Evolutionary conservation across 2,329 filamentous ascomycete species (phyloP), one percentile per base, ranked within the genome.

Genomic region (Dissoconium aciculare): DNA sequence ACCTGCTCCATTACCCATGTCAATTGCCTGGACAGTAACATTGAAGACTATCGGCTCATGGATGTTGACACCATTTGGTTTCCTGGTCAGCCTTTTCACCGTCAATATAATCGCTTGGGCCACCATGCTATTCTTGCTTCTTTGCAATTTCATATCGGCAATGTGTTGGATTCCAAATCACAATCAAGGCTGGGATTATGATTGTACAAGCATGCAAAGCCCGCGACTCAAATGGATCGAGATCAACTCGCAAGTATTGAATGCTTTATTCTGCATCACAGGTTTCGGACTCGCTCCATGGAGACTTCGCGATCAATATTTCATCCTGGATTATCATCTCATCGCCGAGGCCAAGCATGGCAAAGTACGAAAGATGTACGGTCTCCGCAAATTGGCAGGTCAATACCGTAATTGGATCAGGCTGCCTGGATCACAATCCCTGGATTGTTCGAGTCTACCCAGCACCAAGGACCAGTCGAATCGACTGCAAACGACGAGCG

Each of bases 31-130:
- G 59, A 64, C 59, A 19, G 67, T n/a, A n/a, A n/a, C 72, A 2
- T 47, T 74, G 9, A 58, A 64, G 15, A 66, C 69, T 0, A 81
- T 79, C 48, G 76, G 72, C 71, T 67, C 70, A 31, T 92, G 82
- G 59, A 70, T 78, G 44, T 59, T 69, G 21, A 91, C 81, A 0
- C 78, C 78, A 0, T 55, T 79, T 32, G 82, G 83, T 3, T 83
- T 89, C 50, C 59, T 81, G 32, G 69, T 87, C 24, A 78, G 74
- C 2, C 53, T 92, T 4, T 92, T 91, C 54, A 73, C 77, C 9
- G 66, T 89, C 34, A 85, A 87, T 40, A 69, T 92, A 12, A 71
- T 92, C 6, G 84, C 79, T 0, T 92, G 83, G 83, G 83, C 83
- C 30, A 82, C 78, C 35, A 92, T 92, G 83, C 65, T 92, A 17